phyloP scores from a whole-genome alignment of 352 stramenopile species.

The Globisporangium solare region DNA sequence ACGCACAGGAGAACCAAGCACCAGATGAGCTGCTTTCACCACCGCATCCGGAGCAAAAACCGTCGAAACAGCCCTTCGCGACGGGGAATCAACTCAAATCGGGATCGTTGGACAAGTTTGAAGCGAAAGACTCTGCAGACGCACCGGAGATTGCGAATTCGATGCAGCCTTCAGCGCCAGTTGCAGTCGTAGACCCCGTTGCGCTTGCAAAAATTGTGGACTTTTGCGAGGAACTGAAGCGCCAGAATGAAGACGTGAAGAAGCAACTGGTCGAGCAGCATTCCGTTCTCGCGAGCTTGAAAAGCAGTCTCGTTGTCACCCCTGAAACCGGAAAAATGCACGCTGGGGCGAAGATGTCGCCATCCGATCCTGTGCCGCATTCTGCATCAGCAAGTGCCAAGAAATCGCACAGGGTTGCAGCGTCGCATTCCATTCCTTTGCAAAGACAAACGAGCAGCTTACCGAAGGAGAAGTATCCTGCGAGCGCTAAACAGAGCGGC shows the following conservation, averaged over 20 bases:
- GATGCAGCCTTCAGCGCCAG: neutral
- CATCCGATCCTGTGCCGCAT: neutral
- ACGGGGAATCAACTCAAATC: too few relatives aligned
- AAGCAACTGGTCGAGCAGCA: slow-evolving; percentile 41
- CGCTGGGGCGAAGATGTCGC: slow-evolving; percentile 3
- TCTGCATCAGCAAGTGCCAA: neutral
- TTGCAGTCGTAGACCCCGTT: slow-evolving; percentile 16
- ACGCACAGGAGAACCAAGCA: too few relatives aligned
- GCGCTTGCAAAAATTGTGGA: slow-evolving; percentile 44
- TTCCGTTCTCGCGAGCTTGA: slow-evolving; percentile 31
- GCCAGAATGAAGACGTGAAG: slow-evolving; percentile 57
- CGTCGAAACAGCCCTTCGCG: neutral
- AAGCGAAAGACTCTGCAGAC: too few relatives aligned
- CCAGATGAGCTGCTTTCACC: too few relatives aligned
- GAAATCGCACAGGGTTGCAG: neutral
- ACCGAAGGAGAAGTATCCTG: neutral
- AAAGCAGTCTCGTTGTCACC: neutral
- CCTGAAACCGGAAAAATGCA: neutral
- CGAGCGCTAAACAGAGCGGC: neutral
- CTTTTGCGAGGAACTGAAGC: slow-evolving; percentile 50
- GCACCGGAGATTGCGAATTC: too few relatives aligned
- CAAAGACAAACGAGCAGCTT: neutral
- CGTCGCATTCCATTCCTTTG: too few relatives aligned
- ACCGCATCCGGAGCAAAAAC: neutral
- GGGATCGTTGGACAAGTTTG: too few relatives aligned